Evolutionary conservation across 148 eudicot genomes (phyloP).

Genomic region (Spergularia bocconei): DNA sequence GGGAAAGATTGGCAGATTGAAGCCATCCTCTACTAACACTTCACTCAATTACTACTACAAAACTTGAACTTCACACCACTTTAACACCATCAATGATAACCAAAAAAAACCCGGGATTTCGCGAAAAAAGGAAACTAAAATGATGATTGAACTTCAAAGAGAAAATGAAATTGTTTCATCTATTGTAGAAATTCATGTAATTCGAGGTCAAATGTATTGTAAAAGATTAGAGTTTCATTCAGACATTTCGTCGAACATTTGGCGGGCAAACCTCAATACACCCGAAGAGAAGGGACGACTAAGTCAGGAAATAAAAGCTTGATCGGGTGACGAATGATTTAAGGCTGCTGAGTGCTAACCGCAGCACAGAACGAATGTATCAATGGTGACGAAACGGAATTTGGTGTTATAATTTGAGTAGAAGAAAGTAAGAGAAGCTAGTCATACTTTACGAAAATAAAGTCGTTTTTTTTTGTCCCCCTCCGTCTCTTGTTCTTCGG

Average conservation of each 20-base stretch:
- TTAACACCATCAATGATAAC: neutral
- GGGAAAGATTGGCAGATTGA: slow-evolving; percentile 5
- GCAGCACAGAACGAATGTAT: no score
- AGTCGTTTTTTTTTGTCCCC: no score
- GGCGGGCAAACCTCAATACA: slow-evolving; percentile 14
- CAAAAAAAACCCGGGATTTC: neutral
- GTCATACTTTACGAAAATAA: no score
- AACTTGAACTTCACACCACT: neutral
- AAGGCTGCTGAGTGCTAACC: no score
- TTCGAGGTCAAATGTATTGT: neutral
- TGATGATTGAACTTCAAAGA: neutral
- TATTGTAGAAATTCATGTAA: neutral
- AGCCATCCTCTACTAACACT: slow-evolving; percentile 19
- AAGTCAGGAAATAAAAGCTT: no score
- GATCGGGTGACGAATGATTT: no score
- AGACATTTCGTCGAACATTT: slow-evolving; percentile 30
- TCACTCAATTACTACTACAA: neutral
- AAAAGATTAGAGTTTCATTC: neutral
- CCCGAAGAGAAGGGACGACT: no score
- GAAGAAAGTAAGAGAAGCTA: no score
- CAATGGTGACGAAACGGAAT: no score
- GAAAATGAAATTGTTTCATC: slow-evolving; percentile 1
- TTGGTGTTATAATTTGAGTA: no score
- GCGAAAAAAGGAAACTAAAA: no score
- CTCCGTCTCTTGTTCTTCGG: no score